These are phyloP conservation scores for Gamarada debralockiae DNA, from an alignment of 495 filamentous ascomycete genomes.

Conservation along the genomic window DNA sequence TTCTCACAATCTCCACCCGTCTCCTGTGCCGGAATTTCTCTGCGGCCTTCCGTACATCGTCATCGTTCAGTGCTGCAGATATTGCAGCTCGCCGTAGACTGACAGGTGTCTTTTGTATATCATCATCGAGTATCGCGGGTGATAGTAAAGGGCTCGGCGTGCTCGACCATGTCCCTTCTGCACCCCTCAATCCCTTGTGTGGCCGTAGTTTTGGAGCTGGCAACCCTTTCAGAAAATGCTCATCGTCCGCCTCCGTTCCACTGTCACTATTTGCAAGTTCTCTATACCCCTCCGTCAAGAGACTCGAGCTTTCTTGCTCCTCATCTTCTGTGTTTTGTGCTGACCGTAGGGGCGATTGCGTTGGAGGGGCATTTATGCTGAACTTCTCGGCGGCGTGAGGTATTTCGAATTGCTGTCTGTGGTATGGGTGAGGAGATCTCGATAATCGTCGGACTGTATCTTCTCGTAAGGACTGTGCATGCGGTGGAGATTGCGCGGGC, in stretches of 20 bases:
- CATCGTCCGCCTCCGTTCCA: constrained; percentile 90
- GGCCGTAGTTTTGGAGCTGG: constrained; percentile 68
- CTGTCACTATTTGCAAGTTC: constrained; percentile 70
- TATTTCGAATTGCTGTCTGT: constrained; percentile 49
- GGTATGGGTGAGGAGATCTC: constrained; percentile 77
- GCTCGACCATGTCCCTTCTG: constrained; percentile 42
- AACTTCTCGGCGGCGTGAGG: constrained; percentile 35
- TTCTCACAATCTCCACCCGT: constrained; percentile 41
- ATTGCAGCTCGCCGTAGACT: not conserved
- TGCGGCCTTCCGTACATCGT: constrained; percentile 17
- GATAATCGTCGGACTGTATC: constrained; percentile 50
- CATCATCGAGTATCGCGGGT: constrained; percentile 50
- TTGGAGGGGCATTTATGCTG: constrained; percentile 10
- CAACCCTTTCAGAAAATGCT: constrained; percentile 73
- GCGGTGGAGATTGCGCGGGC: constrained; percentile 11
- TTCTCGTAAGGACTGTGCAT: constrained; percentile 18
- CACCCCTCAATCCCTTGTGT: constrained; percentile 67
- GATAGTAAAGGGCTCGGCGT: constrained; percentile 56
- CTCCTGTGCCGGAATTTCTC: constrained; percentile 32
- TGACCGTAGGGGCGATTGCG: constrained; percentile 7
- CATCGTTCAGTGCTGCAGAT: constrained; percentile 5
- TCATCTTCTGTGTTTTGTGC: constrained; percentile 19
- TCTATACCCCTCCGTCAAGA: not conserved
- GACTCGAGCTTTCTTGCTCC: not conserved
- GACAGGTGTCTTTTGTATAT: constrained; percentile 19